Conservation (phyloP, 192 early-diverging fungal genomes). For the Entophlyctis luteolus region DNA sequence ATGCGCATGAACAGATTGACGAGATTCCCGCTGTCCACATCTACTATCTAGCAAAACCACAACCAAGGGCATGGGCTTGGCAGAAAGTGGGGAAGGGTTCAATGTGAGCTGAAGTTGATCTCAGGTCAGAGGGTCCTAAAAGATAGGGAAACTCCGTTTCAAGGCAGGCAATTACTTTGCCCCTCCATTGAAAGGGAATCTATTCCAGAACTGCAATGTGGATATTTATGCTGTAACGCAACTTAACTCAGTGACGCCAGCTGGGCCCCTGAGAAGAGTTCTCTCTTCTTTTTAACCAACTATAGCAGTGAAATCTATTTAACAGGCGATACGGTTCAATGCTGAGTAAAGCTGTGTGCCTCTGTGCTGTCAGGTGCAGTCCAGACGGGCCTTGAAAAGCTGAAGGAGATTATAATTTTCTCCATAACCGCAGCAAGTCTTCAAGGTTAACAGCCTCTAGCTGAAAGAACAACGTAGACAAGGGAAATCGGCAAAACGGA, state of each 20-base stretch:
- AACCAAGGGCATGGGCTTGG: slow-evolving; percentile 69
- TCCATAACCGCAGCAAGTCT: slow-evolving; percentile 76
- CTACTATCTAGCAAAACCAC: slow-evolving; percentile 71
- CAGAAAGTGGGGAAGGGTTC: no score
- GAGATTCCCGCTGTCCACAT: slow-evolving; percentile 52
- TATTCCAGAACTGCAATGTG: slow-evolving; percentile 71
- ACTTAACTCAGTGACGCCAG: slow-evolving; percentile 68
- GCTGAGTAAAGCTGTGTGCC: slow-evolving; percentile 46
- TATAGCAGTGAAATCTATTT: slow-evolving; percentile 62
- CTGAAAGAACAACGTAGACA: slow-evolving; percentile 68
- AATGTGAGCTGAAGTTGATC: no score
- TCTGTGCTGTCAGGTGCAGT: slow-evolving; percentile 60
- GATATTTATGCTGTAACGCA: slow-evolving; percentile 63
- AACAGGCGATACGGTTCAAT: slow-evolving; percentile 55
- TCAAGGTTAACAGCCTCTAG: slow-evolving; percentile 77
- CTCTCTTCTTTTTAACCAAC: slow-evolving; percentile 55
- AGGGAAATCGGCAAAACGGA: no score
- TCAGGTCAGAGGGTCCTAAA: no score
- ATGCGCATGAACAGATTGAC: background rate
- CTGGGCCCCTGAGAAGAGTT: slow-evolving; percentile 56
- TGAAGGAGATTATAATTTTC: slow-evolving; percentile 60
- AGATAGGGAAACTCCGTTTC: background rate
- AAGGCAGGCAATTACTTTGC: slow-evolving; percentile 19
- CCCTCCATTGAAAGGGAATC: slow-evolving; percentile 72
- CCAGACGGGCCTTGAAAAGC: slow-evolving; percentile 69